Percentiles rank a stretch among this genome's conserved stretches.
These are phyloP conservation scores for Apiospora aurea DNA, from an alignment of 2,329 filamentous ascomycete species.

Conservation along the genomic window DNA sequence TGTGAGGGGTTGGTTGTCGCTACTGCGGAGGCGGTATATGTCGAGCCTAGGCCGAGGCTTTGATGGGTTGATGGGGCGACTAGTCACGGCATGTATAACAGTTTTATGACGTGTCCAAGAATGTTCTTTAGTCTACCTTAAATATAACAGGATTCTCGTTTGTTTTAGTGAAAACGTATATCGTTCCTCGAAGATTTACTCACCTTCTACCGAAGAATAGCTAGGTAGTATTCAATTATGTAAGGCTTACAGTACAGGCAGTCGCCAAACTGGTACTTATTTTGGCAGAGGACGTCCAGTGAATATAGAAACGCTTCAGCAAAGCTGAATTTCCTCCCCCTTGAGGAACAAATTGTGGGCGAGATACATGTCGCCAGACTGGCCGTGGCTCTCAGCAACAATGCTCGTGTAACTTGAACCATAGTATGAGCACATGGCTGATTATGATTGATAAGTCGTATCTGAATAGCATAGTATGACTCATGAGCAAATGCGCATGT, in stretches of 20 bases:
- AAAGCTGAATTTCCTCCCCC: too few species aligned
- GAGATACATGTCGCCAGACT: neutral
- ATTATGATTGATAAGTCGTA: neutral
- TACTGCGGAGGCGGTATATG: neutral
- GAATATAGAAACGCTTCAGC: neutral
- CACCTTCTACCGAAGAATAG: neutral
- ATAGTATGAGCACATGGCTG: neutral
- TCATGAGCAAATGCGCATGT: neutral
- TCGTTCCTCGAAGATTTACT: too few species aligned
- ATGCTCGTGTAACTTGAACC: neutral
- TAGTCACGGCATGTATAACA: neutral
- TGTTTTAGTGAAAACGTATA: too few species aligned
- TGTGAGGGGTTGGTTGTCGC: neutral
- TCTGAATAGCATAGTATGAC: neutral
- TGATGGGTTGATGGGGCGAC: neutral
- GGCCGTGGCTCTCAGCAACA: neutral
- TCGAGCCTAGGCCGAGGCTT: constrained; percentile 4
- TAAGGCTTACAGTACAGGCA: neutral
- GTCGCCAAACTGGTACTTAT: neutral
- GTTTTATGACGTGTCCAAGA: too few species aligned
- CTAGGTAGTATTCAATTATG: too few species aligned
- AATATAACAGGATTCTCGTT: too few species aligned
- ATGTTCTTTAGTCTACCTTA: too few species aligned
- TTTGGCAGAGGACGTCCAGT: neutral
- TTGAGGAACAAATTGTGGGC: too few species aligned